phyloP scores from a whole-genome alignment of 306 rosid species.

The Gleditsia sinensis region DNA sequence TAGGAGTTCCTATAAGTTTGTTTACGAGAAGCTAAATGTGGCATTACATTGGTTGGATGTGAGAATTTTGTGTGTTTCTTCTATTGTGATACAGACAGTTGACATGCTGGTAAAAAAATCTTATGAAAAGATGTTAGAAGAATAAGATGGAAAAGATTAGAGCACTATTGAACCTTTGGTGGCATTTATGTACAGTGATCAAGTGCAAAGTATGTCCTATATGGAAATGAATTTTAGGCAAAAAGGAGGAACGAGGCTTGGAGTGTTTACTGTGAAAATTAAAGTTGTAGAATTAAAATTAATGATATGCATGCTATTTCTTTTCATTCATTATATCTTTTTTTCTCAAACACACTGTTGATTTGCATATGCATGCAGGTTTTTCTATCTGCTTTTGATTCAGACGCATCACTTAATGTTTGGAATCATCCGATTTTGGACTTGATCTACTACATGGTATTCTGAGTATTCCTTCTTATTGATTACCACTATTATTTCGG shows the following conservation, averaged over 20 bases:
- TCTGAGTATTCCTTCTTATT: constrained; percentile 26
- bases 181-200: constrained; percentile 19
- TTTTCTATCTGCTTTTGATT: constrained; percentile 73
- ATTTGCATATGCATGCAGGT: constrained; percentile 63
- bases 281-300: neutral
- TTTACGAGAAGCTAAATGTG: neutral
- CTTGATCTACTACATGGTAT: constrained; percentile 78
- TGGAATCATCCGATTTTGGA: constrained; percentile 60
- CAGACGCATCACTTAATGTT: constrained; percentile 83
- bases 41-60: neutral
- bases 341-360: constrained; percentile 23
- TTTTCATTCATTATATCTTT: constrained; percentile 13
- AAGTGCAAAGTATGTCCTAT: neutral
- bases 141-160: constrained; percentile 11
- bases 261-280: neutral
- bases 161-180: neutral
- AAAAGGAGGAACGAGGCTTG: neutral
- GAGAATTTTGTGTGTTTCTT: neutral
- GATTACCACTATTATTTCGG: neutral
- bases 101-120: neutral
- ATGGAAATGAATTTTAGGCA: constrained; percentile 2
- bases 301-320: constrained; percentile 1
- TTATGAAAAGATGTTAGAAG: neutral
- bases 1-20: neutral
- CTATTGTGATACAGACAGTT: neutral